Conservation (phyloP, 192 early-diverging fungal genomes). For the Coemansia sp. region DNA sequence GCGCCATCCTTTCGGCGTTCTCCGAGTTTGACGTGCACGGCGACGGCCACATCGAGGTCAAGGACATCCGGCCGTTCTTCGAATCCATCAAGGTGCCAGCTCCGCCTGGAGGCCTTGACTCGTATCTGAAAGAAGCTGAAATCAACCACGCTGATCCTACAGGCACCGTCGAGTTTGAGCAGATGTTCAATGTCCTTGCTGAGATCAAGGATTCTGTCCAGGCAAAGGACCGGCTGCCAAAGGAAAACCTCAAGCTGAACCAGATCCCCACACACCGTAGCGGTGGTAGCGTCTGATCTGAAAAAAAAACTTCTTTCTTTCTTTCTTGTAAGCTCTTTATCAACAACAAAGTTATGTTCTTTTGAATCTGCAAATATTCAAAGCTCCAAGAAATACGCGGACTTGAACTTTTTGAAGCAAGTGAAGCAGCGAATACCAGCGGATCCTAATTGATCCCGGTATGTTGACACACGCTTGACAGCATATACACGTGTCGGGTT, state of each 20-base stretch:
- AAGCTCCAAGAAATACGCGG: no score
- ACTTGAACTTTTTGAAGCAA: no score
- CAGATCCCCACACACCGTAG: conserved; percentile 56
- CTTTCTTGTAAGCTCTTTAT: background rate
- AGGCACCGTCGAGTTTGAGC: conserved; percentile 52
- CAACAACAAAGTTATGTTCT: background rate
- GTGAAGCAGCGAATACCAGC: no score
- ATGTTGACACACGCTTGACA: no score
- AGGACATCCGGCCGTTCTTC: conserved; percentile 43
- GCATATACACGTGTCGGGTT: no score
- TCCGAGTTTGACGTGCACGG: conserved; percentile 49
- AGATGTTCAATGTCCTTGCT: conserved; percentile 48
- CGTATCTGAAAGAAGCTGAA: conserved; percentile 22
- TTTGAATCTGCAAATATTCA: background rate
- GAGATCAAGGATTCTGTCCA: conserved; percentile 53
- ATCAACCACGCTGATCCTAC: conserved; percentile 16
- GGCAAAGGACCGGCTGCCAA: conserved; percentile 26
- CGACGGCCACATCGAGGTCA: conserved; percentile 47
- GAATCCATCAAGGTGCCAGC: conserved; percentile 36
- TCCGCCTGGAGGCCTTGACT: conserved; percentile 14
- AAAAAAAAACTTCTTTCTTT: background rate
- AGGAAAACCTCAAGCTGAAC: conserved; percentile 36
- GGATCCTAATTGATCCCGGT: no score
- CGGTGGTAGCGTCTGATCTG: conserved; percentile 49
- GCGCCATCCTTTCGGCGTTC: conserved; percentile 51